These are phyloP conservation scores for Acanthamoeba triangularis DNA, from an alignment of 208 protist species.

Conservation along the genomic window DNA sequence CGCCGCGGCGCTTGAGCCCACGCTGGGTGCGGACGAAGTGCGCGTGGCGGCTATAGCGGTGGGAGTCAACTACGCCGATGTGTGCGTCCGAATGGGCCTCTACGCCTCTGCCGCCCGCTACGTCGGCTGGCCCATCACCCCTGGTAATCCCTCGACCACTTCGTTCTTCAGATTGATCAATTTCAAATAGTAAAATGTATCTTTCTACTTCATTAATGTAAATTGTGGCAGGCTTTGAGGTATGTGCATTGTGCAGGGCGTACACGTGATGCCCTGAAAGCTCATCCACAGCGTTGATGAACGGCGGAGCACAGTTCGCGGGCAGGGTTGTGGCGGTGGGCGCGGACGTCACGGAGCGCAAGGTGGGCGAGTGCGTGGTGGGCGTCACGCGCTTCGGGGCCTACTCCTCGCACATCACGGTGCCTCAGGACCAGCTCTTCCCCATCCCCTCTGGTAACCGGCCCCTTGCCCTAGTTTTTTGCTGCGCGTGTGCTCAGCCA, in stretches of 20 bases:
- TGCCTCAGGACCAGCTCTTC: slow-evolving; percentile 58
- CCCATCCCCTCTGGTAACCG: slow-evolving; percentile 27
- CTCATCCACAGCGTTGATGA: background rate
- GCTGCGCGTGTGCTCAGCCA: no score
- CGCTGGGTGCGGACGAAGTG: background rate
- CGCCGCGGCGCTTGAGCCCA: background rate
- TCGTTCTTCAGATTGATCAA: no score
- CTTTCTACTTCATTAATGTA: no score
- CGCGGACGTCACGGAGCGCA: background rate
- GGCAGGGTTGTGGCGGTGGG: background rate
- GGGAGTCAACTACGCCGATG: slow-evolving; percentile 58
- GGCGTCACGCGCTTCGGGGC: slow-evolving; percentile 19
- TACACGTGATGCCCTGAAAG: background rate
- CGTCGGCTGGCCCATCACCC: slow-evolving; percentile 46
- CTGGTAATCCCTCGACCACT: background rate
- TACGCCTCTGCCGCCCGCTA: slow-evolving; percentile 38
- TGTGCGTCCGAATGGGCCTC: slow-evolving; percentile 59
- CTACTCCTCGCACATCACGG: slow-evolving; percentile 33
- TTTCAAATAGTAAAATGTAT: no score
- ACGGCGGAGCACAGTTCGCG: background rate
- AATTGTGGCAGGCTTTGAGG: background rate
- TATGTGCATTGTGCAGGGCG: background rate
- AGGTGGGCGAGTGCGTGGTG: slow-evolving; percentile 39
- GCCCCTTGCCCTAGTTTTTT: background rate
- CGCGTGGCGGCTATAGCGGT: background rate